Conservation (phyloP, 1,284 basidiomycete species). For the Leccinum glutinopallens region DNA sequence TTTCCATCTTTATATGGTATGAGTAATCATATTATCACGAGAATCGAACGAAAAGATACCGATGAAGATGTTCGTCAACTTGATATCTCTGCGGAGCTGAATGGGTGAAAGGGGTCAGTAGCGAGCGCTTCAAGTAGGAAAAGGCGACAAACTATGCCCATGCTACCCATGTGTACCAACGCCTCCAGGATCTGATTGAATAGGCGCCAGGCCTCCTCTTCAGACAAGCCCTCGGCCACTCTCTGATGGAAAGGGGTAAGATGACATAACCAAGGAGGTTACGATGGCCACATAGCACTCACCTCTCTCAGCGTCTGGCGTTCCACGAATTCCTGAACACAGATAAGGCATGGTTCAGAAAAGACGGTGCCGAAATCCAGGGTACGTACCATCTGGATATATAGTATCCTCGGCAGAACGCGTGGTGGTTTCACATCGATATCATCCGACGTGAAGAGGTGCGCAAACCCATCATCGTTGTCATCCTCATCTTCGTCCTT, state of each 20-base stretch:
- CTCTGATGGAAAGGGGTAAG: conserved; percentile 45
- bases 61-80: conserved; percentile 90
- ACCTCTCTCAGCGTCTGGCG: conserved; percentile 83
- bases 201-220: conserved; percentile 88
- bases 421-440: conserved; percentile 36
- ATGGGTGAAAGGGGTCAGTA: conserved; percentile 9
- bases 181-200: conserved; percentile 95
- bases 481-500: conserved; percentile 43
- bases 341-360: not conserved
- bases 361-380: not conserved
- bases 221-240: conserved; percentile 77
- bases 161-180: conserved; percentile 85
- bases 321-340: conserved; percentile 81
- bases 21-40: not conserved
- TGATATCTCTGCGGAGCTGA: conserved; percentile 89
- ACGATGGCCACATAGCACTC: conserved; percentile 13
- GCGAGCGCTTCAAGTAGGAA: not conserved
- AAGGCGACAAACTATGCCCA: conserved; percentile 65
- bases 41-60: conserved; percentile 45
- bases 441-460: conserved; percentile 39
- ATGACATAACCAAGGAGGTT: not conserved
- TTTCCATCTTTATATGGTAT: conserved; percentile 61
- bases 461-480: conserved; percentile 41
- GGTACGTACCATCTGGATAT: conserved; percentile 82
- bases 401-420: conserved; percentile 64